A percentile compares a stretch with the other conserved stretches of the same genome.
phyloP scores from a whole-genome alignment of 2,329 filamentous ascomycete genomes.

The Fonsecaea monophora region DNA sequence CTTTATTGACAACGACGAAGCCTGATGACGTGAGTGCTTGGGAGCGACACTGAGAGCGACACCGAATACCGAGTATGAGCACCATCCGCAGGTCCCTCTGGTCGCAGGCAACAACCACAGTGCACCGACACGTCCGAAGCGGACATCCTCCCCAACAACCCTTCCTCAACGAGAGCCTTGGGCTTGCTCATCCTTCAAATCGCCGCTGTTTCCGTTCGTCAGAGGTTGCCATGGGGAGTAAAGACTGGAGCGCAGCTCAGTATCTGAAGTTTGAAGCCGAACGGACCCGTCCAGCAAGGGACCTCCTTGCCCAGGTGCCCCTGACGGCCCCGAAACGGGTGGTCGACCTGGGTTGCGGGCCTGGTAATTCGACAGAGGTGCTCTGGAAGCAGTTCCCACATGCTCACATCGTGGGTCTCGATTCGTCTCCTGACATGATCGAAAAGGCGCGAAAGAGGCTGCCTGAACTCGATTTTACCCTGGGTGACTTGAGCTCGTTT shows the following conservation, averaged over 20 bases:
- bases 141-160: neutral
- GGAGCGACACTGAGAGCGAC: neutral
- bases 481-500: conserved; percentile 57
- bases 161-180: neutral
- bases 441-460: conserved; percentile 52
- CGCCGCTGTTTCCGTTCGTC: conserved; percentile 10
- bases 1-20: neutral
- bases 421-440: conserved; percentile 65
- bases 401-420: conserved; percentile 59
- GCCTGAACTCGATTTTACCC: conserved; percentile 54
- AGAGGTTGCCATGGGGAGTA: conserved; percentile 18
- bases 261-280: conserved; percentile 64
- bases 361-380: conserved; percentile 63
- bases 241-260: conserved; percentile 63
- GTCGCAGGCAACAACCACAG: neutral
- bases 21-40: too few relatives aligned
- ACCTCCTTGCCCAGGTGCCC: conserved; percentile 59
- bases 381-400: conserved; percentile 57
- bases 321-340: conserved; percentile 53
- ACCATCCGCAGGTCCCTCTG: neutral
- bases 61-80: neutral
- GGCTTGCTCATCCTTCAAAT: neutral
- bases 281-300: conserved; percentile 60
- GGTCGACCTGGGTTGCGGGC: conserved; percentile 67
- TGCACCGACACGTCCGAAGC: neutral